Conservation (phyloP, 73 alveolate genomes). For the Paramecium bursaria region DNA sequence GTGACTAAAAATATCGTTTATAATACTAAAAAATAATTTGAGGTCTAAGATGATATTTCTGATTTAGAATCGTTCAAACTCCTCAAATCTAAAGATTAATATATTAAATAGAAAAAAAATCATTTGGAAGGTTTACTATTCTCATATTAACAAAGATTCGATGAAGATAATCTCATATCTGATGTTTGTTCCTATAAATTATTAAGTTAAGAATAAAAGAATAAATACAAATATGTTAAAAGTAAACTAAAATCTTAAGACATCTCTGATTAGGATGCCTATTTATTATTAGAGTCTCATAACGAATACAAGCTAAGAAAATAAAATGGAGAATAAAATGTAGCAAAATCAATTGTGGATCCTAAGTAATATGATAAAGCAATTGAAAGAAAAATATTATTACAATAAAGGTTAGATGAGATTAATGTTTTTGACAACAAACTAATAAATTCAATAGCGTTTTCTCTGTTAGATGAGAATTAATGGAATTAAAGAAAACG, state of each 20-base stretch:
- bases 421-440: neutral
- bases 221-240: too few species aligned
- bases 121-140: too few species aligned
- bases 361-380: neutral
- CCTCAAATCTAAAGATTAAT: neutral
- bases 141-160: too few species aligned
- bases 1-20: neutral
- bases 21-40: neutral
- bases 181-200: too few species aligned
- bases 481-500: neutral
- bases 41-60: neutral
- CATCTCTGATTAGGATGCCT: slow-evolving; percentile 12
- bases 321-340: neutral
- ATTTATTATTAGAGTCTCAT: neutral
- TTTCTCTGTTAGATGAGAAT: neutral
- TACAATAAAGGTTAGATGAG: slow-evolving; percentile 7
- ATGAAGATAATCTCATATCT: too few species aligned
- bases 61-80: slow-evolving; percentile 9
- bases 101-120: neutral
- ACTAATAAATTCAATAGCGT: slow-evolving; percentile 7
- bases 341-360: slow-evolving; percentile 4
- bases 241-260: neutral
- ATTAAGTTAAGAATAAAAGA: too few species aligned
- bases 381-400: neutral
- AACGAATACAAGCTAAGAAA: neutral